These are phyloP conservation scores for Pugionium dolabratum DNA, from an alignment of 345 rosid genomes.

Conservation along the genomic window DNA sequence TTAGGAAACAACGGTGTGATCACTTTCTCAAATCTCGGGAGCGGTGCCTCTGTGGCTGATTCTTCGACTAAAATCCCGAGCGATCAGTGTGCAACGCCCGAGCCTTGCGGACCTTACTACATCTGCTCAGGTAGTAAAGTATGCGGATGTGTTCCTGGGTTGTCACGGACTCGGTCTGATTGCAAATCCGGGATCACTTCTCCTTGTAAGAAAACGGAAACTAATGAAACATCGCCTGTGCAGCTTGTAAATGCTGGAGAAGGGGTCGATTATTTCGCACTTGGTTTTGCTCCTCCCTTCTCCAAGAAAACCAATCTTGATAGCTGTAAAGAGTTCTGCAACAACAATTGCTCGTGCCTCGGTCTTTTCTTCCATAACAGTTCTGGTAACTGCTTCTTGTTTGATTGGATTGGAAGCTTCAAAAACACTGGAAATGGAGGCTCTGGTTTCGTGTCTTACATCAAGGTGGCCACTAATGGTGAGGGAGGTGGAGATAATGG, in stretches of 20 bases:
- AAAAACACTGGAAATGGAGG: slow-evolving; percentile 40
- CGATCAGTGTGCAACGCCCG: slow-evolving; percentile 67
- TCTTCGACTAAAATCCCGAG: slow-evolving; percentile 59
- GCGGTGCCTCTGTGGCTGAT: slow-evolving; percentile 26
- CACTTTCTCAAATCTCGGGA: slow-evolving; percentile 56
- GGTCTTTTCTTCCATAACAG: slow-evolving; percentile 70
- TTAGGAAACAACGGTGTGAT: slow-evolving; percentile 64
- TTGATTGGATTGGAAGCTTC: slow-evolving; percentile 70
- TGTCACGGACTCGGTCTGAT: slow-evolving; percentile 35
- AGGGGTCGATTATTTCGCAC: slow-evolving; percentile 64
- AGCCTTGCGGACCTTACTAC: slow-evolving; percentile 60
- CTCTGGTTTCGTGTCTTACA: slow-evolving; percentile 53
- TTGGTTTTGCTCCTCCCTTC: slow-evolving; percentile 54
- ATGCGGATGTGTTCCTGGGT: slow-evolving; percentile 66
- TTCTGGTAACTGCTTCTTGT: slow-evolving; percentile 71
- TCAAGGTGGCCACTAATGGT: slow-evolving; percentile 52
- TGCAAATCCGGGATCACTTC: slow-evolving; percentile 59
- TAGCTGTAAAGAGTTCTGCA: slow-evolving; percentile 70
- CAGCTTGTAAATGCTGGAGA: slow-evolving; percentile 59
- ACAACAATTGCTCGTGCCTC: slow-evolving; percentile 70
- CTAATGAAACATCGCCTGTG: slow-evolving; percentile 36
- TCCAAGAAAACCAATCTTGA: slow-evolving; percentile 53
- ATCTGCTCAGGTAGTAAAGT: slow-evolving; percentile 54
- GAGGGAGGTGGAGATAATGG: slow-evolving; percentile 33
- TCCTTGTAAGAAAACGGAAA: slow-evolving; percentile 48